These are phyloP conservation scores for Toxicodendron radicans DNA, from an alignment of 345 rosid genomes.

Conservation along the genomic window DNA sequence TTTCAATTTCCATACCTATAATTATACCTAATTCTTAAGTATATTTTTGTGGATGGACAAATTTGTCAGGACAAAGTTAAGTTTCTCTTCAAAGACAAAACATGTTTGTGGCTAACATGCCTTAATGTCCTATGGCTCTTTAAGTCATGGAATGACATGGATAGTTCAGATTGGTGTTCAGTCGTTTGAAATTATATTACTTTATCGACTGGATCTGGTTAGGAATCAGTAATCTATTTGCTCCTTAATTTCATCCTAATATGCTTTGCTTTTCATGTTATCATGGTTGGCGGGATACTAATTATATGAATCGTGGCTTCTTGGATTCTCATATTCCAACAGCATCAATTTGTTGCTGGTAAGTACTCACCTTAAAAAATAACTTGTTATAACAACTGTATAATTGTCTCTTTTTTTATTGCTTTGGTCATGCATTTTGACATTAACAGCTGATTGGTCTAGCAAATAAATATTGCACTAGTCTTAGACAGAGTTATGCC, in stretches of 20 bases:
- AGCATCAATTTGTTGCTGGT: conserved; percentile 99
- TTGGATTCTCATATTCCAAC: conserved; percentile 32
- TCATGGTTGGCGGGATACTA: conserved; percentile 33
- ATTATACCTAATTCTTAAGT: not conserved
- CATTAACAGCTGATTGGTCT: not conserved
- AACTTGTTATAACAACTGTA: not conserved
- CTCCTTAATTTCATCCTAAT: conserved; percentile 28
- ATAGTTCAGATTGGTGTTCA: not conserved
- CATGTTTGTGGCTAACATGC: not conserved
- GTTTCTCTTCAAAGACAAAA: not conserved
- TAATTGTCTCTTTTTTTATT: not conserved
- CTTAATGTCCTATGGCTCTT: not conserved
- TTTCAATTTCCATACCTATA: not conserved
- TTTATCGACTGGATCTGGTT: not conserved
- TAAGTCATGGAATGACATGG: not conserved
- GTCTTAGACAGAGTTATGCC: not conserved
- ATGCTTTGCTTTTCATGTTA: conserved; percentile 33
- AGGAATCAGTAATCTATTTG: not conserved
- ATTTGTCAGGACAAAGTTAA: not conserved
- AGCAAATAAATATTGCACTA: not conserved
- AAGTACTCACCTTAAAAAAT: conserved; percentile 27
- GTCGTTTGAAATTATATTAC: not conserved
- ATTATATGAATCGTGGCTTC: conserved; percentile 12
- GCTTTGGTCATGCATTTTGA: conserved; percentile 4
- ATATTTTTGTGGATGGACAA: not conserved